Base-by-base conservation (phyloP, 2,329 filamentous ascomycete genomes). In the Phyllosticta citribraziliensis region DNA sequence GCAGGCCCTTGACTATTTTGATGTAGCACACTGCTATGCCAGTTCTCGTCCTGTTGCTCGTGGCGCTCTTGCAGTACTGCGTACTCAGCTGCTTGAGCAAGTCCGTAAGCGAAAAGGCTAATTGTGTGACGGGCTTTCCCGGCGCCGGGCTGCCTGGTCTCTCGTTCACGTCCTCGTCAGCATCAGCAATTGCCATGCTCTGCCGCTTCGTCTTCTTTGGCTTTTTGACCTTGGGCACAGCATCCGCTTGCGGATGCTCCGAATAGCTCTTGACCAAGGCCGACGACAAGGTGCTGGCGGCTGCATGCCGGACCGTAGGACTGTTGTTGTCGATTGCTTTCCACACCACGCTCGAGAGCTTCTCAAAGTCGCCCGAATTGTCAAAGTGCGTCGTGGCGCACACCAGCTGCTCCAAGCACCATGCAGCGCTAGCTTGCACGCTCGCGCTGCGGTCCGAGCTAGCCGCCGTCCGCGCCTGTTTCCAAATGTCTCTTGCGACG, bases 401-500 rank as follows among this genome's bases (percentile, higher is more conserved):
- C 22, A 88, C 77, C 56, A 97, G 77, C 60, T 85, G 80, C 69
- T 88, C 87, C 64, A 99, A 76, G 70, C 90, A 95, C 65, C 85
- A 85, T 69, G 89, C 95, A 9, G 90, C 88, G 61, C 85, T 84
- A 17, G 88, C 82, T 71, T 96, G 85, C 8, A 93, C 91, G 35
- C 96, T 80, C 2, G 85, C 81, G 3, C 91, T 89, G 74, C 94
- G 97, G 73, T 99, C 95, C 63, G 80, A 81, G 0, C 85, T 81
- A 27, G 88, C 88, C 66, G 88, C 82, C 73, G 82, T 90, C 64
- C 94, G 86, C 25, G 86, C 88, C 72, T 93, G 89, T 74, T 97
- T 99, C 91, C 91, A 97, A 17, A 95, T 84, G 72, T 97, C 92
- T 69, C 91, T 85, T n/a, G 89, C 89, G 47, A 92, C 80, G 60